Percentiles rank a stretch among this genome's conserved stretches.
phyloP scores from a whole-genome alignment of 257 asterid genomes.

The Parsonsia alboflavescens region DNA sequence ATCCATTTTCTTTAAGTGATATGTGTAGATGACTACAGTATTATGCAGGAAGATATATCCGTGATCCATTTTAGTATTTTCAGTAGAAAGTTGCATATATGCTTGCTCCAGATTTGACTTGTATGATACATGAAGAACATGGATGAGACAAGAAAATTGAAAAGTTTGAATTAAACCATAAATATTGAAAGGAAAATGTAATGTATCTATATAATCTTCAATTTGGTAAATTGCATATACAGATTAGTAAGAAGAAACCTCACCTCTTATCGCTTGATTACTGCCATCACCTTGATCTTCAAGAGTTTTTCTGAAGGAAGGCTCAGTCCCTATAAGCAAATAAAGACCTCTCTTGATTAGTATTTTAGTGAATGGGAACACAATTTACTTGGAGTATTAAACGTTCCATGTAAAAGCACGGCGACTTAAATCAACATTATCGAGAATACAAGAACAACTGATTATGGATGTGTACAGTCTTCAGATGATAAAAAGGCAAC shows the following conservation, averaged over 20 bases:
- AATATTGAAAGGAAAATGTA: background rate
- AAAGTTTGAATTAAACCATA: background rate
- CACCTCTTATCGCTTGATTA: conserved; percentile 29
- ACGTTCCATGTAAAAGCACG: background rate
- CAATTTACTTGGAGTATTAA: background rate
- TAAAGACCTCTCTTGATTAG: conserved; percentile 11
- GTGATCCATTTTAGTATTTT: background rate
- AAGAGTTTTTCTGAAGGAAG: conserved; percentile 41
- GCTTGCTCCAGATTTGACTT: background rate
- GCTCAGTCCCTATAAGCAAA: conserved; percentile 40
- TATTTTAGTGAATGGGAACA: background rate
- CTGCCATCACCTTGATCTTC: conserved; percentile 31
- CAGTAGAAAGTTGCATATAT: background rate
- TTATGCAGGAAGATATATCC: background rate
- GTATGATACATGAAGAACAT: background rate
- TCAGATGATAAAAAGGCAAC: background rate
- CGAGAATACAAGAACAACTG: background rate
- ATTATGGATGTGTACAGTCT: background rate
- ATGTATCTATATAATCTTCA: background rate
- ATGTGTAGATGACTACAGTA: background rate
- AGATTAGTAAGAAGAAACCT: conserved; percentile 7
- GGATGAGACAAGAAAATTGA: background rate
- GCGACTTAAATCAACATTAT: background rate
- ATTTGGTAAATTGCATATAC: background rate
- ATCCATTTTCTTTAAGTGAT: background rate